Evolutionary conservation across 306 rosid species (phyloP).

Genomic region (Trifolium subterraneum): DNA sequence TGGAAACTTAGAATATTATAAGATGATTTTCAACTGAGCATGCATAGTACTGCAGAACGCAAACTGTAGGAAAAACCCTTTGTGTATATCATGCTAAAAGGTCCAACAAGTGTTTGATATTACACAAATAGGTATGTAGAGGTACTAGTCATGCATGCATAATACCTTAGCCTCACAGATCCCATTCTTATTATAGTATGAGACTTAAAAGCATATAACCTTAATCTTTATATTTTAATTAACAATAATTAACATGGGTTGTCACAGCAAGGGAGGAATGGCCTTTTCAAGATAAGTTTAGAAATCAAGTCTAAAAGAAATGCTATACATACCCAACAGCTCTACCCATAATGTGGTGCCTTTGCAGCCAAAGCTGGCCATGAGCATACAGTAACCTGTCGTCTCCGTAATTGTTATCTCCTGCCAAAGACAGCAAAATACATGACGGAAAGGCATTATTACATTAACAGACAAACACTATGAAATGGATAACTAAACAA

Average conservation of each 20-base stretch:
- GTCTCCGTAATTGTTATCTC: conserved; percentile 89
- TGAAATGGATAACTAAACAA: conserved; percentile 13
- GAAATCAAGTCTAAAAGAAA: conserved; percentile 24
- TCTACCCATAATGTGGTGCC: conserved; percentile 97
- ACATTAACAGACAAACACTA: conserved; percentile 14
- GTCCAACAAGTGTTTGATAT: conserved; percentile 11
- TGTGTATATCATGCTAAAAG: conserved; percentile 1
- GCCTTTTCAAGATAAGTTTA: background rate
- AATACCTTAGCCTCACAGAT: background rate
- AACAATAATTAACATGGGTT: conserved; percentile 1
- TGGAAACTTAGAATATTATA: background rate
- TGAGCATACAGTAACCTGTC: conserved; percentile 91
- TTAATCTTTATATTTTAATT: conserved; percentile 12
- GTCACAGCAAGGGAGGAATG: conserved; percentile 11
- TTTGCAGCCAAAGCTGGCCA: conserved; percentile 91
- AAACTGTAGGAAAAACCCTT: conserved; percentile 1
- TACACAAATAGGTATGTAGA: conserved; percentile 4
- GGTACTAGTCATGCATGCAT: conserved; percentile 6
- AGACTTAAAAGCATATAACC: conserved; percentile 14
- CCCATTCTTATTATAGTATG: conserved; percentile 9
- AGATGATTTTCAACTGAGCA: conserved; percentile 1
- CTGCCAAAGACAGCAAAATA: conserved; percentile 58
- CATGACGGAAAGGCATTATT: conserved; percentile 1
- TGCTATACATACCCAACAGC: conserved; percentile 87
- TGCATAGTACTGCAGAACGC: background rate